These are phyloP conservation scores for Aspergillus latus DNA, from an alignment of 2,329 filamentous ascomycete species.

Conservation along the genomic window DNA sequence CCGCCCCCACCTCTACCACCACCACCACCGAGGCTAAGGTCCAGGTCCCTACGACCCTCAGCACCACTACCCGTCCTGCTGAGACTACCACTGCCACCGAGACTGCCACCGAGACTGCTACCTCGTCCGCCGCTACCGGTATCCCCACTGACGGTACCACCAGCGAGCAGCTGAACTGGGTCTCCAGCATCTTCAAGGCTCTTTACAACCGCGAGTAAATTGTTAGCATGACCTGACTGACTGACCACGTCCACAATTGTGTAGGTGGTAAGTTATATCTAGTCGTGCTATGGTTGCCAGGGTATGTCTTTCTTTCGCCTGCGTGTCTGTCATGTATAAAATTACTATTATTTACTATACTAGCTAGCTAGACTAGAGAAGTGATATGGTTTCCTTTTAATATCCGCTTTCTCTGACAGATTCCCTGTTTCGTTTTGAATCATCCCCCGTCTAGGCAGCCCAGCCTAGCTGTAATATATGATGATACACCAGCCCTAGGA, in stretches of 20 bases:
- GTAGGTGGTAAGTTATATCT: too few species aligned
- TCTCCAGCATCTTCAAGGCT: constrained; percentile 17
- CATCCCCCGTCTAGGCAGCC: too few species aligned
- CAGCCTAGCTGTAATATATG: too few species aligned
- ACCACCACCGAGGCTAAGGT: constrained; percentile 3
- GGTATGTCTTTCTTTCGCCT: neutral
- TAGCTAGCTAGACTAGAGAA: constrained; percentile 1
- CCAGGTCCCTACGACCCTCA: constrained; percentile 14
- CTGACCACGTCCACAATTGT: neutral
- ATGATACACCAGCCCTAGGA: too few species aligned
- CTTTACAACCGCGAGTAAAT: constrained; percentile 17
- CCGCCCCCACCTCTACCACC: constrained; percentile 15
- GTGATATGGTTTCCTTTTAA: neutral
- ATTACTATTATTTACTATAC: neutral
- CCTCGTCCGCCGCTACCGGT: constrained; percentile 2
- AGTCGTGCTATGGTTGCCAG: neutral
- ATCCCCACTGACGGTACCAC: constrained; percentile 23
- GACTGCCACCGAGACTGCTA: constrained; percentile 4
- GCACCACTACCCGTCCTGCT: constrained; percentile 18
- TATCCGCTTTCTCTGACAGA: too few species aligned
- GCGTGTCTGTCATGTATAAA: constrained; percentile 1
- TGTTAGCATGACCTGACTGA: neutral
- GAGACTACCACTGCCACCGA: constrained; percentile 16
- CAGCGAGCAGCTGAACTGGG: constrained; percentile 22
- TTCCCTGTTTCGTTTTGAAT: too few species aligned